Percentiles rank a stretch among this genome's conserved stretches.
Evolutionary conservation across 1,284 basidiomycete species (phyloP).

Genomic region (Pascua guehoae): DNA sequence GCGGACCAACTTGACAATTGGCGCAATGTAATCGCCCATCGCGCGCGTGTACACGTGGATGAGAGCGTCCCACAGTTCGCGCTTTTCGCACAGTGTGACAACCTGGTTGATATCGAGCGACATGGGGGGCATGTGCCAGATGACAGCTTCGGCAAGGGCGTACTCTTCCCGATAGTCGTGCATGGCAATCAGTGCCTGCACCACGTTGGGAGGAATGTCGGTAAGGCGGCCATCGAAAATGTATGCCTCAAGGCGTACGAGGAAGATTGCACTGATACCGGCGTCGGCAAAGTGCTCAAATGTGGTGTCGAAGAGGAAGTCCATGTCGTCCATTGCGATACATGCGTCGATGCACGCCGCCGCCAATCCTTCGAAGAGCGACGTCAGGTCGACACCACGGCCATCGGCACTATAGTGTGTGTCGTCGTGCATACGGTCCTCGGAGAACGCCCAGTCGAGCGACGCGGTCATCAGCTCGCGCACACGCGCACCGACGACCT

Average conservation of each 20-base stretch:
- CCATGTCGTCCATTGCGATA: slow-evolving; percentile 70
- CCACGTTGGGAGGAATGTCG: slow-evolving; percentile 76
- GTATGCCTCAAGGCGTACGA: slow-evolving; percentile 77
- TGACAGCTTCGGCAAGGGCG: slow-evolving; percentile 77
- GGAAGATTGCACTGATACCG: slow-evolving; percentile 84
- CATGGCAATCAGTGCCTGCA: slow-evolving; percentile 75
- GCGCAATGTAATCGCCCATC: slow-evolving; percentile 81
- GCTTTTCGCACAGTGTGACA: slow-evolving; percentile 74
- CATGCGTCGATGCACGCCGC: slow-evolving; percentile 76
- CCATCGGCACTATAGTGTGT: slow-evolving; percentile 79
- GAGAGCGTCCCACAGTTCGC: slow-evolving; percentile 86
- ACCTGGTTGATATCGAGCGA: slow-evolving; percentile 93
- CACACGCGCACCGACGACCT: slow-evolving; percentile 71
- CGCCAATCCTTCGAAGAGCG: slow-evolving; percentile 84
- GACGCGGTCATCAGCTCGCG: slow-evolving; percentile 83
- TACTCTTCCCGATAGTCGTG: slow-evolving; percentile 70
- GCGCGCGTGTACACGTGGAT: slow-evolving; percentile 90
- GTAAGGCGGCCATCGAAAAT: slow-evolving; percentile 71
- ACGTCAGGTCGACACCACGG: slow-evolving; percentile 85
- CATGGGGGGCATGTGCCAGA: slow-evolving; percentile 92
- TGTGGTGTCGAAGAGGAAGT: slow-evolving; percentile 87
- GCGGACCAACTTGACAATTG: slow-evolving; percentile 76
- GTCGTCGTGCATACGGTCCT: slow-evolving; percentile 84
- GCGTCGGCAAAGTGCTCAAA: slow-evolving; percentile 83
- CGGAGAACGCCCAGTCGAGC: slow-evolving; percentile 83